phyloP scores from a whole-genome alignment of 2,329 filamentous ascomycete species.

The Xylaria sp. region DNA sequence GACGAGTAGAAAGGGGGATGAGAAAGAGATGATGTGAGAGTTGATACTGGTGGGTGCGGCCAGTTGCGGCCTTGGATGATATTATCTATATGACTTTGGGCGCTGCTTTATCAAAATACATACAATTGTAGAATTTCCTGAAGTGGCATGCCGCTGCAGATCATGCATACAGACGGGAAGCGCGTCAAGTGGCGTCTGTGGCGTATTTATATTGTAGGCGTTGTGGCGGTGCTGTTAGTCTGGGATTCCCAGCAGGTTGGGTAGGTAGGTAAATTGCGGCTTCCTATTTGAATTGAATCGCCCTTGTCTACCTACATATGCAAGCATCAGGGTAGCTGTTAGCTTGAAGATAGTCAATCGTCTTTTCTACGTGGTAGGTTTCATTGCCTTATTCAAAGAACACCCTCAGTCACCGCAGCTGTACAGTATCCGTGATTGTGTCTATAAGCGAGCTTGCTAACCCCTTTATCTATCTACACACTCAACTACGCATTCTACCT shows the following conservation, averaged over 20 bases:
- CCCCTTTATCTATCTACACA: background rate
- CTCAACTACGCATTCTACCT: background rate
- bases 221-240: background rate
- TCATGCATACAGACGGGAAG: background rate
- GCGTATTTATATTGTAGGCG: background rate
- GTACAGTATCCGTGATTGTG: background rate
- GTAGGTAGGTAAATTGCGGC: background rate
- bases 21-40: background rate
- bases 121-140: conserved; percentile 16
- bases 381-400: too few species aligned
- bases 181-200: conserved; percentile 32
- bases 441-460: background rate
- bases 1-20: background rate
- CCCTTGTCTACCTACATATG: too few species aligned
- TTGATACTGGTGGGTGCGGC: background rate
- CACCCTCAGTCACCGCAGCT: too few species aligned
- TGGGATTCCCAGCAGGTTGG: background rate
- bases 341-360: too few species aligned
- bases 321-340: too few species aligned
- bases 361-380: too few species aligned
- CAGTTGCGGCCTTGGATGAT: conserved; percentile 11
- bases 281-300: background rate
- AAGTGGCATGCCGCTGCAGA: conserved; percentile 18
- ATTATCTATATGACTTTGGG: conserved; percentile 7
- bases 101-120: background rate